phyloP scores from a whole-genome alignment of 1,284 basidiomycete genomes.

The Sanghuangporus sanghuang region DNA sequence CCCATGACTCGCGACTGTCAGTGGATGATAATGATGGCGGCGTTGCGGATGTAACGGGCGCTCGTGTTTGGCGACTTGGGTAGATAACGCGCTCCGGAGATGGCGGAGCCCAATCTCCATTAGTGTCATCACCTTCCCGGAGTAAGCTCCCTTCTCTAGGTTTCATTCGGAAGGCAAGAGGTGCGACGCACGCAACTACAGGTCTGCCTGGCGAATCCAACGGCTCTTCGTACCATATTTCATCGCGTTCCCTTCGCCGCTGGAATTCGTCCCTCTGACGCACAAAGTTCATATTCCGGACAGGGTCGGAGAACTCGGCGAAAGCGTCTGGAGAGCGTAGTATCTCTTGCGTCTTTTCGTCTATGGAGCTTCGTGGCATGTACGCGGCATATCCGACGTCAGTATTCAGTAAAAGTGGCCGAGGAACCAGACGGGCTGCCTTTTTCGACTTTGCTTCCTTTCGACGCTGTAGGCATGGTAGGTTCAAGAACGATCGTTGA shows the following conservation, averaged over 20 bases:
- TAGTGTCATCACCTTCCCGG: not conserved
- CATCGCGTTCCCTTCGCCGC: constrained; percentile 2
- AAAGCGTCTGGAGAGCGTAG: constrained; percentile 15
- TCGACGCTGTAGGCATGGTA: not conserved
- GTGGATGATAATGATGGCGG: not conserved
- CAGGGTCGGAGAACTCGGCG: constrained; percentile 3
- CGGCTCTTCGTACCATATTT: constrained; percentile 1
- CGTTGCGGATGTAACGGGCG: not conserved
- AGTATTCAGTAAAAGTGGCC: constrained; percentile 3
- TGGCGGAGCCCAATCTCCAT: not conserved
- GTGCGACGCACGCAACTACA: not conserved
- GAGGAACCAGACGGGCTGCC: not conserved
- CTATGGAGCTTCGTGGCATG: constrained; percentile 2
- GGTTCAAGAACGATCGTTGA: not conserved
- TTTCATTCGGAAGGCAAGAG: not conserved
- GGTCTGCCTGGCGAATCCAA: not conserved
- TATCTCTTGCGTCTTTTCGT: constrained; percentile 7
- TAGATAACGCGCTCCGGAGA: not conserved
- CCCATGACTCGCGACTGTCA: not conserved
- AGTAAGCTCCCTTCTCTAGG: not conserved
- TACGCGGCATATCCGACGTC: not conserved
- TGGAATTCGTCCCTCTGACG: constrained; percentile 6
- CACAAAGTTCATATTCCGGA: constrained; percentile 3
- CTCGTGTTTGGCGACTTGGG: not conserved
- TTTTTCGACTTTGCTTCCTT: not conserved